Conservation (phyloP, 2,329 filamentous ascomycete species). For the Karstenula rhodostoma region DNA sequence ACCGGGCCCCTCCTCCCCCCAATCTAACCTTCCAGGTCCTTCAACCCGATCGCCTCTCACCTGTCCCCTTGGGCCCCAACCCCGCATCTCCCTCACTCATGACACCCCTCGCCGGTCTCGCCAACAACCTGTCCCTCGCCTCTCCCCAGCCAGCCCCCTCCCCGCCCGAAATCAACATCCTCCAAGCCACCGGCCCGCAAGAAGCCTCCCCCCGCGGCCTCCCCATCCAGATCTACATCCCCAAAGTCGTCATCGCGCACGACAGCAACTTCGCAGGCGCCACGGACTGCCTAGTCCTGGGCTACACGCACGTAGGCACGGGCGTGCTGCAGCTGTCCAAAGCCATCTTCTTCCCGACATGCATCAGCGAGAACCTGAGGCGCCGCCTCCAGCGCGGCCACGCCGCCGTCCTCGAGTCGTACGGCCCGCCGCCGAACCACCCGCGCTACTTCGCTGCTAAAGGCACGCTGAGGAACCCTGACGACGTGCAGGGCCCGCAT, state of each 20-base stretch:
- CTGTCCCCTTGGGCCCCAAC: not conserved
- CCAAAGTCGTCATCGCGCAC: constrained; percentile 26
- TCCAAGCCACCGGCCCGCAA: not conserved
- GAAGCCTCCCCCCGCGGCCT: constrained; percentile 16
- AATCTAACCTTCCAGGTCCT: not conserved
- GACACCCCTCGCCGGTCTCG: constrained; percentile 12
- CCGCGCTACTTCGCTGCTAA: constrained; percentile 6
- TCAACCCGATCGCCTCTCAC: no score
- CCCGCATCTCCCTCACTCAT: not conserved
- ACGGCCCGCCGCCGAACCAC: constrained; percentile 16
- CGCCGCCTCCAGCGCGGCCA: constrained; percentile 21
- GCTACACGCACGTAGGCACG: constrained; percentile 23
- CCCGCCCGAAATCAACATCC: not conserved
- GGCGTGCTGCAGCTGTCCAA: constrained; percentile 24
- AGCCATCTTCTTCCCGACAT: constrained; percentile 36
- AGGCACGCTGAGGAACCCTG: not conserved
- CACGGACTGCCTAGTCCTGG: constrained; percentile 43
- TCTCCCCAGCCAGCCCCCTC: not conserved
- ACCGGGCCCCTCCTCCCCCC: not conserved
- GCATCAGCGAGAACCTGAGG: constrained; percentile 30
- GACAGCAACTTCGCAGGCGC: constrained; percentile 17
- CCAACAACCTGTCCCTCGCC: constrained; percentile 2
- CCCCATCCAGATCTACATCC: constrained; percentile 43
- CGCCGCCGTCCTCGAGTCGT: constrained; percentile 34
- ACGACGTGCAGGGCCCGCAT: constrained; percentile 22